phyloP scores from a whole-genome alignment of 1,284 basidiomycete genomes.

The Hypsizygus ulmarius region DNA sequence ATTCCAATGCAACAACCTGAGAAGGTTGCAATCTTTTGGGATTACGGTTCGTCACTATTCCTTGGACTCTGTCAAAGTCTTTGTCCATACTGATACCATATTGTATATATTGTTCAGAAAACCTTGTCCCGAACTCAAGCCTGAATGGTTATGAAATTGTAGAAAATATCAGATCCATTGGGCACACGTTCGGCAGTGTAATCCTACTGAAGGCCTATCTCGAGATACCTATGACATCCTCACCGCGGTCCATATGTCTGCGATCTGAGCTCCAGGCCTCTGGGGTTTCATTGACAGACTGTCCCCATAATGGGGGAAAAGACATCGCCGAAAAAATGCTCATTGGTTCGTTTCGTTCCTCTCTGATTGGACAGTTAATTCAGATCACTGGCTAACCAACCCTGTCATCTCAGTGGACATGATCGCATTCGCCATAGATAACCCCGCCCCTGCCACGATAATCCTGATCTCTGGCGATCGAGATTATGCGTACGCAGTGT shows the following conservation, averaged over 20 bases:
- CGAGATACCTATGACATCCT: slow-evolving; percentile 31
- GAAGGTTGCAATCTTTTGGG: slow-evolving; percentile 60
- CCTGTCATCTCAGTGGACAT: slow-evolving; percentile 39
- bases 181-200: slow-evolving; percentile 43
- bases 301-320: slow-evolving; percentile 41
- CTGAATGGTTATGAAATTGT: slow-evolving; percentile 45
- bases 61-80: neutral
- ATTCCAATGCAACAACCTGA: slow-evolving; percentile 31
- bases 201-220: slow-evolving; percentile 54
- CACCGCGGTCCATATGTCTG: slow-evolving; percentile 26
- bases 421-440: slow-evolving; percentile 52
- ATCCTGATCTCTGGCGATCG: slow-evolving; percentile 50
- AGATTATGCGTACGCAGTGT: slow-evolving; percentile 50
- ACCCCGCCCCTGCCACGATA: slow-evolving; percentile 42
- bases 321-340: slow-evolving; percentile 42
- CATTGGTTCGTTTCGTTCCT: slow-evolving; percentile 21
- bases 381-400: neutral
- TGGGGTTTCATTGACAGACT: slow-evolving; percentile 52
- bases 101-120: slow-evolving; percentile 46
- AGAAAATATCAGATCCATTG: slow-evolving; percentile 40
- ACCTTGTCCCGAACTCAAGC: slow-evolving; percentile 47
- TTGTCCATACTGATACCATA: neutral
- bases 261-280: slow-evolving; percentile 52
- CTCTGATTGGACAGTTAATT: neutral
- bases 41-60: slow-evolving; percentile 45